These are phyloP conservation scores for Fusarium odoratissimum DNA, from an alignment of 2,329 filamentous ascomycete species.

Conservation along the genomic window DNA sequence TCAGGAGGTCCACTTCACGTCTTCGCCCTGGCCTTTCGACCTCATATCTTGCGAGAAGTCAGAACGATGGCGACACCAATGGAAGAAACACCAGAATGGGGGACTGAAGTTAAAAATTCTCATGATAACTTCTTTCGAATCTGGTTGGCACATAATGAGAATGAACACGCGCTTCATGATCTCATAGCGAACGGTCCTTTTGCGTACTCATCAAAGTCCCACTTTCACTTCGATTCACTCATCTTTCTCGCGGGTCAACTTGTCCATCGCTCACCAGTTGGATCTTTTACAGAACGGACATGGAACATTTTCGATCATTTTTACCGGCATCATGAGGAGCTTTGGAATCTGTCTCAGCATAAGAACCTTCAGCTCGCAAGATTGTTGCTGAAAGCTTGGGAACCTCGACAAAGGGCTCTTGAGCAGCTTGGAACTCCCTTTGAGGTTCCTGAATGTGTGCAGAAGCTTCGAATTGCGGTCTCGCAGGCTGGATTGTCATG, in stretches of 20 bases:
- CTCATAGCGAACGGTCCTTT: not conserved
- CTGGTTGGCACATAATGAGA: conserved; percentile 11
- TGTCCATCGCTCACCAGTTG: not conserved
- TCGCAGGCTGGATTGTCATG: not conserved
- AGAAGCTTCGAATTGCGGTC: not conserved
- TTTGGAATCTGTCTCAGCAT: not conserved
- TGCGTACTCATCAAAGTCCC: not conserved
- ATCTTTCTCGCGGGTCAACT: conserved; percentile 2
- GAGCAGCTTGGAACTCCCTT: not conserved
- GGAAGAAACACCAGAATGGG: conserved; percentile 13
- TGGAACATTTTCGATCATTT: conserved; percentile 6
- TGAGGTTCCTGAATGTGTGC: not conserved
- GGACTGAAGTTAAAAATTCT: not conserved
- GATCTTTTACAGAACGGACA: not conserved
- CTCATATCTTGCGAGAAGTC: not conserved
- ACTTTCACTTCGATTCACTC: conserved; percentile 7
- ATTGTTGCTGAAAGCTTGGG: conserved; percentile 2
- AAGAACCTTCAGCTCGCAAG: not conserved
- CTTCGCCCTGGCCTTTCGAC: not conserved
- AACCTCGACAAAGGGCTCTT: not conserved
- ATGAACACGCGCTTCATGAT: not conserved
- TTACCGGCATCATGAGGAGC: not conserved
- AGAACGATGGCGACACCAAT: not conserved
- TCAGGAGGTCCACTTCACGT: not conserved
- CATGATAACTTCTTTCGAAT: conserved; percentile 15